phyloP scores from a whole-genome alignment of 2,329 filamentous ascomycete genomes.

The Ramularia endophylla region DNA sequence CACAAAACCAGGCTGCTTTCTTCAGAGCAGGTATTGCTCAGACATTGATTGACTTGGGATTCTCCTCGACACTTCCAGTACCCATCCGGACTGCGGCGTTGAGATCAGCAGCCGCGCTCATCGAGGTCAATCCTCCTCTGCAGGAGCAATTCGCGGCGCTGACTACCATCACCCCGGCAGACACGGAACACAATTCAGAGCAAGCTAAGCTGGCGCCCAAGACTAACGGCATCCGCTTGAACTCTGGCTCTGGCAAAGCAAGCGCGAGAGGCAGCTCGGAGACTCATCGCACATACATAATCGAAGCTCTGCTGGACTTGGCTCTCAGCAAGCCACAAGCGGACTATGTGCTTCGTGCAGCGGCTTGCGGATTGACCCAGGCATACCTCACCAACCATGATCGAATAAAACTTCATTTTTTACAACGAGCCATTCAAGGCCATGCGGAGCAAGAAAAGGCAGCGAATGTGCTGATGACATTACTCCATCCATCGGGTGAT shows the following conservation, averaged over 20 bases:
- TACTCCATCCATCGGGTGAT: slow-evolving; percentile 60
- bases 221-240: slow-evolving; percentile 23
- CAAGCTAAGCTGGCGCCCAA: slow-evolving; percentile 17
- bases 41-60: slow-evolving; percentile 75
- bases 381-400: slow-evolving; percentile 82
- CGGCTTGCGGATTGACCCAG: slow-evolving; percentile 84
- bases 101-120: slow-evolving; percentile 78
- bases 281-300: slow-evolving; percentile 64
- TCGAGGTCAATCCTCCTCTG: slow-evolving; percentile 69
- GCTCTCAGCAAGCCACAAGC: slow-evolving; percentile 61
- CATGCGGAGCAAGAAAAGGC: slow-evolving; percentile 78
- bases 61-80: slow-evolving; percentile 64
- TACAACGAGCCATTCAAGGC: slow-evolving; percentile 82
- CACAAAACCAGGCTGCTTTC: slow-evolving; percentile 78
- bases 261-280: slow-evolving; percentile 27
- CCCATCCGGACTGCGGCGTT: slow-evolving; percentile 84
- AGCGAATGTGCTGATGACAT: slow-evolving; percentile 72
- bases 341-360: slow-evolving; percentile 73
- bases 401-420: slow-evolving; percentile 77
- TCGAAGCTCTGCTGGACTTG: slow-evolving; percentile 84
- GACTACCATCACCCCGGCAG: slow-evolving; percentile 50
- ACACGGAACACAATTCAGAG: slow-evolving; percentile 13
- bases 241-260: slow-evolving; percentile 15
- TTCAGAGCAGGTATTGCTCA: slow-evolving; percentile 76
- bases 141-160: slow-evolving; percentile 89